phyloP scores from a whole-genome alignment of 164 flowering plant genomes.

The Hamamelis virginiana region DNA sequence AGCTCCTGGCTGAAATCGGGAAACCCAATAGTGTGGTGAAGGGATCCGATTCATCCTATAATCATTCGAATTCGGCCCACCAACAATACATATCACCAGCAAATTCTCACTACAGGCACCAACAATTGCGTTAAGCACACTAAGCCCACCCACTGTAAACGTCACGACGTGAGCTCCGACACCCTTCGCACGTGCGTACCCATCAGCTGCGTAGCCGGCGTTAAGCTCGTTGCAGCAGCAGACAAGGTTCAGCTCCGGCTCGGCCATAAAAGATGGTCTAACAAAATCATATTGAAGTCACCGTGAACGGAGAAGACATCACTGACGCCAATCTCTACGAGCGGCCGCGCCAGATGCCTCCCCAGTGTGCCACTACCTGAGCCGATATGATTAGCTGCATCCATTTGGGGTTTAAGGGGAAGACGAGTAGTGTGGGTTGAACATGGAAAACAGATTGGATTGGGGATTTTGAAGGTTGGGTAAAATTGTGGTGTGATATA shows the following conservation, averaged over 20 bases:
- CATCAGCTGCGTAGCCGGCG: constrained; percentile 11
- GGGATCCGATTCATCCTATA: too few species aligned
- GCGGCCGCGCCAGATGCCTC: constrained; percentile 2
- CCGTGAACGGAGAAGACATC: constrained; percentile 10
- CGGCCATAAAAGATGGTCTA: constrained; percentile 3
- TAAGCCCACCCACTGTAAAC: constrained; percentile 5
- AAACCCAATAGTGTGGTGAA: too few species aligned
- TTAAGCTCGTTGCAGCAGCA: constrained; percentile 11
- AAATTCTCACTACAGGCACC: too few species aligned
- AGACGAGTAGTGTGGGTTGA: too few species aligned
- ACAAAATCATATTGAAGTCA: constrained; percentile 4
- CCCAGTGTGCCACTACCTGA: constrained; percentile 1
- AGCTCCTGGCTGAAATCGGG: too few species aligned
- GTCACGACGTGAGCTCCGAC: constrained; percentile 7
- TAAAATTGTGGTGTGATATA: too few species aligned
- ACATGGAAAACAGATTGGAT: too few species aligned
- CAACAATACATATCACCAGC: too few species aligned
- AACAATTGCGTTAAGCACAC: constrained; percentile 8
- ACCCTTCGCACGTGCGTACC: constrained; percentile 11
- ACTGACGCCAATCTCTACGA: constrained; percentile 8
- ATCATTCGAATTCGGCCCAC: too few species aligned
- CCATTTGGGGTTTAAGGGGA: too few species aligned
- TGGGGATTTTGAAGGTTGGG: too few species aligned
- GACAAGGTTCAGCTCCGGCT: constrained; percentile 6
- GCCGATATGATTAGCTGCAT: too few species aligned